Evolutionary conservation across 441 rosid species (phyloP), one percentile per base, ranked within the genome.

Genomic region (Adansonia gregorii): DNA sequence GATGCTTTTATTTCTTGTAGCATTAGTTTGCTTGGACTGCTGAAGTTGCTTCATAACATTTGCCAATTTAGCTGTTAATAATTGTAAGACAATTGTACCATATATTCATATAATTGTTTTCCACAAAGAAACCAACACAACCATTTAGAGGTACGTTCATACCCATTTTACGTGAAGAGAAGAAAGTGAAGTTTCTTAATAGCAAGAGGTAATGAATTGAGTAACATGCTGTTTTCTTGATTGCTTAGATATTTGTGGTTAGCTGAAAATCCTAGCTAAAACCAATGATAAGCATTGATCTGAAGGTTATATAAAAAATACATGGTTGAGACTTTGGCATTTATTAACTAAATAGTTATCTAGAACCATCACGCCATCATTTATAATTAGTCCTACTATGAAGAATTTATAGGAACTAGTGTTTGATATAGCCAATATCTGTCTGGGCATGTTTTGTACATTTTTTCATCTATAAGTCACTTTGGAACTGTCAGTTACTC

Each of bases 71-170:
- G 64, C 24, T 59, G 64, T 20, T 27, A 59, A 10, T 59, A 35
- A 35, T 35, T 14, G 59, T 69, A 59, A 24, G 73, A 10, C 59
- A 49, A 27, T 8, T 24, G 39, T 49, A 49, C 45, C 67, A 27
- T 27, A 63, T 31, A 61, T 27, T 61, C n/a, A 24, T 69, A 69
- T 49, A 49, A 49, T 49, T 24, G 11, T 69, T 45, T 69, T 10
- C 43, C 35, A 49, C 20, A n/a, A 14, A 24, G 14, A 69, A 49
- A 8, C 59, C 24, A 4, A 19, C 56, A 22, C 39, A 20, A 48
- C 20, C 73, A 14, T 24, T 69, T 24, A 48, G 71, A 12, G 17
- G 6, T 48, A 17, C 22, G 22, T 48, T 48, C 56, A 20, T 15
- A 46, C 49, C 17, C 70, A 10, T 20, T 20, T 20, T 68, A 46